phyloP scores from a whole-genome alignment of 2,329 filamentous ascomycete species.

The Zarea fungicola region DNA sequence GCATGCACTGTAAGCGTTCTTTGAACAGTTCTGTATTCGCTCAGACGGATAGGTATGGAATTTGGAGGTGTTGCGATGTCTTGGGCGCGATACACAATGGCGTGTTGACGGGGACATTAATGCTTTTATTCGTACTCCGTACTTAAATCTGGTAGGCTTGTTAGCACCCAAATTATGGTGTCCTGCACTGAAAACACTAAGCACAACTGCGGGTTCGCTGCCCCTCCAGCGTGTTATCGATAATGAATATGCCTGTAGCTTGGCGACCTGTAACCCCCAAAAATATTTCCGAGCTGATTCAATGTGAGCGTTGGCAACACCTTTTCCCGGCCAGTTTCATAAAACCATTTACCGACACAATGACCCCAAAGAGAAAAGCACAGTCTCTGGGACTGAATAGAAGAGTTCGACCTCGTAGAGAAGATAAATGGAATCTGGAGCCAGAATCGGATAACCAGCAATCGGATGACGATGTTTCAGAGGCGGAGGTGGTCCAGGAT shows the following conservation, averaged over 20 bases:
- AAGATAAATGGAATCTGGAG: conserved; percentile 39
- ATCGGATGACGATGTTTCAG: conserved; percentile 24
- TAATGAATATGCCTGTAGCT: background rate
- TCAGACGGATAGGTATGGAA: too few species aligned
- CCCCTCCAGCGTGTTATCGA: conserved; percentile 9
- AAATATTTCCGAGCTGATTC: conserved; percentile 1
- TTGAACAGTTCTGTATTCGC: too few species aligned
- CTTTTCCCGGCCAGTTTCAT: too few species aligned
- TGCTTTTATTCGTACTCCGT: too few species aligned
- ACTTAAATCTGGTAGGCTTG: too few species aligned
- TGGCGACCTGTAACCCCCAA: background rate
- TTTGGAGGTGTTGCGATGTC: too few species aligned
- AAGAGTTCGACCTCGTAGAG: conserved; percentile 38
- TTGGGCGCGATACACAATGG: too few species aligned
- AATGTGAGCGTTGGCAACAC: too few species aligned
- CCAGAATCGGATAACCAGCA: conserved; percentile 22
- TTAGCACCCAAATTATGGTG: too few species aligned
- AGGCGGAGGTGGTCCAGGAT: conserved; percentile 22
- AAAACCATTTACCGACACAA: conserved; percentile 15
- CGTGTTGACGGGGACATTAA: too few species aligned
- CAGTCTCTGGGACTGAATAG: conserved; percentile 33
- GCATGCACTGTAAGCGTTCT: background rate
- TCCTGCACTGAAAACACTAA: background rate
- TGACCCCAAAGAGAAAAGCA: conserved; percentile 37
- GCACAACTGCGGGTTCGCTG: background rate